phyloP scores from a whole-genome alignment of 1,284 basidiomycete genomes.

The Ustilago bromivora region DNA sequence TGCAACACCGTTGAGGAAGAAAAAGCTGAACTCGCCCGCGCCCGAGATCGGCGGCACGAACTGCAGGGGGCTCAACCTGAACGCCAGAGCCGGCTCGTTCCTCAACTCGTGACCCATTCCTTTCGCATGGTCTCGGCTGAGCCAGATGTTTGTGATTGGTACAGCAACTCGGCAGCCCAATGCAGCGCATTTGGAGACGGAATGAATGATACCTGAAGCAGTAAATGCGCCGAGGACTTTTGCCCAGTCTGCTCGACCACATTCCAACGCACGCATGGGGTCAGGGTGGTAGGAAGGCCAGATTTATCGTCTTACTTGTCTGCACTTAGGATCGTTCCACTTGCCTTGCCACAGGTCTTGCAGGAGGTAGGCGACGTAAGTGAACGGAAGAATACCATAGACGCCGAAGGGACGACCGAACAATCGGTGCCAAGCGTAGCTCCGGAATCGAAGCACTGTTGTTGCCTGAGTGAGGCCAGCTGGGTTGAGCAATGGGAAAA shows the following conservation, averaged over 20 bases:
- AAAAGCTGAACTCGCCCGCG: slow-evolving; percentile 55
- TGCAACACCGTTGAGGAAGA: slow-evolving; percentile 56
- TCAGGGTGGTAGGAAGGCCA: slow-evolving; percentile 50
- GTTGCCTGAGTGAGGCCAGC: slow-evolving; percentile 41
- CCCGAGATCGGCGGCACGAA: slow-evolving; percentile 51
- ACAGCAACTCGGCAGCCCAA: slow-evolving; percentile 49
- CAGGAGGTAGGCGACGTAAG: slow-evolving; percentile 35
- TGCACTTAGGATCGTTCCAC: slow-evolving; percentile 36
- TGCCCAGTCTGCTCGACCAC: slow-evolving; percentile 55
- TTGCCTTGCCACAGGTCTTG: slow-evolving; percentile 39
- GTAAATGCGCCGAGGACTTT: slow-evolving; percentile 55
- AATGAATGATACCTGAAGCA: slow-evolving; percentile 52
- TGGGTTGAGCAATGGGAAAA: slow-evolving; percentile 56
- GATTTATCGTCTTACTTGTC: slow-evolving; percentile 32
- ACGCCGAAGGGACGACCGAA: slow-evolving; percentile 52
- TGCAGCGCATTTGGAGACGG: slow-evolving; percentile 47
- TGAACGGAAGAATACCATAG: slow-evolving; percentile 53
- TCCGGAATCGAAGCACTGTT: slow-evolving; percentile 49
- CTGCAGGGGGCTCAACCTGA: slow-evolving; percentile 30
- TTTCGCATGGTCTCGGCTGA: slow-evolving; percentile 33
- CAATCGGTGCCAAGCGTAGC: slow-evolving; percentile 50
- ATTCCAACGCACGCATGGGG: slow-evolving; percentile 42
- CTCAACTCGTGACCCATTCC: slow-evolving; percentile 43
- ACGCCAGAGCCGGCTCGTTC: slow-evolving; percentile 3
- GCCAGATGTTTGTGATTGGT: slow-evolving; percentile 50